Evolutionary conservation across 768 basidiomycete species (phyloP), one percentile per base, ranked within the genome.

Genomic region (Russula earlei): DNA sequence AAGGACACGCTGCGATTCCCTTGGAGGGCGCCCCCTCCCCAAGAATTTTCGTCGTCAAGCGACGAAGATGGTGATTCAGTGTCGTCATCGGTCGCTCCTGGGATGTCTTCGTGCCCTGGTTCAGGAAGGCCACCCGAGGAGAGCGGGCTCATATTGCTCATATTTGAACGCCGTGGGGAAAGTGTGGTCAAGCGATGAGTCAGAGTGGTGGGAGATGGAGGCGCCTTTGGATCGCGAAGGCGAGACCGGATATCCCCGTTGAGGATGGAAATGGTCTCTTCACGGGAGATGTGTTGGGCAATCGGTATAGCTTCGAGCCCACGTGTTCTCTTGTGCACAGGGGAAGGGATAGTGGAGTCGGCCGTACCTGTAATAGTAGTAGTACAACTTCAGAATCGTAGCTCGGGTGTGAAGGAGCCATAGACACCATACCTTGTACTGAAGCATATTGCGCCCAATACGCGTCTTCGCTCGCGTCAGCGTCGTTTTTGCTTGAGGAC

Each of bases 381-480:
- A 27, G n/a, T n/a, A n/a, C n/a, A n/a, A n/a, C n/a, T 40, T 52
- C 25, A 24, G 53, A 38, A 45, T 48, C 19, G 42, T 44, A 50
- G 52, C 7, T 41, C 15, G 31, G 27, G 19, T 20, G 37, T 4
- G n/a, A 38, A 48, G 11, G 45, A 24, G 25, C 15, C 17, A 48
- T 4, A 47, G 19, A 24, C 10, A n/a, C 63, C 70, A 63, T 54
- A 85, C 86, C 86, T 68, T 88, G 85, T 7, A 87, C 76, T 19
- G 74, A 72, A 29, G 83, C 72, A 66, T 88, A 88, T 59, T 77
- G 83, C 24, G 84, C 84, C 86, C 86, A 88, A 62, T 88, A 88
- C 6, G 83, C 83, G 56, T 87, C 86, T 58, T 80, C 78, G 34
- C 66, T 66, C 1, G 64, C 61, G 24, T 63, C 64, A 25, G 61